Conservation (phyloP, 176 grass and related monocot species). For the Ensete ventricosum region DNA sequence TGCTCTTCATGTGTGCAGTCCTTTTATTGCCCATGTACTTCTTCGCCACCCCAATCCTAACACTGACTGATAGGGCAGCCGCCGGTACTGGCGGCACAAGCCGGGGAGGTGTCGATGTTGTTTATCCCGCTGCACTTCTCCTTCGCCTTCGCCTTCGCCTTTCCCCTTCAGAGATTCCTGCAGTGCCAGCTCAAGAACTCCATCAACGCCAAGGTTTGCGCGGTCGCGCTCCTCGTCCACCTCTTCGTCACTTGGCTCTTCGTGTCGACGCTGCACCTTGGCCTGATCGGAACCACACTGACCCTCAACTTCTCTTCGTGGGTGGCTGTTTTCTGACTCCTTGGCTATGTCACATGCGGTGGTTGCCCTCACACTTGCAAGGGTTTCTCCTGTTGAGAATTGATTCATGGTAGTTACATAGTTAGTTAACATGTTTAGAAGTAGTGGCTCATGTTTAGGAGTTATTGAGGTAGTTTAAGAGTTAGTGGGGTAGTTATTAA, state of each 20-base stretch:
- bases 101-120: constrained; percentile 51
- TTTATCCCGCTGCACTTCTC: constrained; percentile 90
- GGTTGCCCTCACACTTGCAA: constrained; percentile 72
- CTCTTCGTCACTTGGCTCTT: too few relatives aligned
- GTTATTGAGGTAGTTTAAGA: too few relatives aligned
- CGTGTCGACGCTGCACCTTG: constrained; percentile 19
- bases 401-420: too few relatives aligned
- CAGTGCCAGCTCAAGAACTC: constrained; percentile 84
- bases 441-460: too few relatives aligned
- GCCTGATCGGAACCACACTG: constrained; percentile 51
- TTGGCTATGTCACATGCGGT: constrained; percentile 41
- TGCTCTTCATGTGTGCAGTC: constrained; percentile 53
- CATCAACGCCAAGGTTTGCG: constrained; percentile 38
- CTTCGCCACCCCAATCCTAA: constrained; percentile 56
- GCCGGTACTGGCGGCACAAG: constrained; percentile 48
- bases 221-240: neutral
- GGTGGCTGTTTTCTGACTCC: constrained; percentile 39
- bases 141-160: constrained; percentile 73
- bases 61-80: constrained; percentile 57
- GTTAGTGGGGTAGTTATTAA: too few relatives aligned
- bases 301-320: constrained; percentile 95
- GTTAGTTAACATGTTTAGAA: too few relatives aligned
- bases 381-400: too few relatives aligned
- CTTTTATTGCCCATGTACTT: constrained; percentile 12
- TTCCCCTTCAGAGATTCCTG: constrained; percentile 82